A percentile compares a stretch with the other conserved stretches of the same genome.
These are phyloP conservation scores for Phytophthora niederhauseri DNA, from an alignment of 352 stramenopile genomes.

Conservation along the genomic window DNA sequence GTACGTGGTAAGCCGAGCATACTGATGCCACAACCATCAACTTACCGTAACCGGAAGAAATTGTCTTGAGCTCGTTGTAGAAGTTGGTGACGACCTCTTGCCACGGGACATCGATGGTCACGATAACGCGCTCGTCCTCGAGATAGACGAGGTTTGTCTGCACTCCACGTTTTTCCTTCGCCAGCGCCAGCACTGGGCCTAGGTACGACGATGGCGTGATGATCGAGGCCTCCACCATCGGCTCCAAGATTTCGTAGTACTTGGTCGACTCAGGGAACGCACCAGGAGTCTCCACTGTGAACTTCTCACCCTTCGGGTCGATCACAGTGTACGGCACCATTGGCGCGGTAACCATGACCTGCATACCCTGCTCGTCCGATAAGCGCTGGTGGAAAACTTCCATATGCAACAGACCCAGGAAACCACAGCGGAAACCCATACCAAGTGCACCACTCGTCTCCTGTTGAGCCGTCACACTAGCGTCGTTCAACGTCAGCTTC, in stretches of 20 bases:
- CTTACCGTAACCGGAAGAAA: conserved; percentile 94
- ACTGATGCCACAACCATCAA: background rate
- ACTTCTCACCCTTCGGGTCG: conserved; percentile 47
- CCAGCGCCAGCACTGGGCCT: conserved; percentile 94
- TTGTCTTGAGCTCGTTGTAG: conserved; percentile 98
- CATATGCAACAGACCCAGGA: conserved; percentile 98
- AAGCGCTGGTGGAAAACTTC: conserved; percentile 99
- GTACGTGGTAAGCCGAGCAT: background rate
- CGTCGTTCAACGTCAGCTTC: conserved; percentile 98
- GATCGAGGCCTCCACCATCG: conserved; percentile 97
- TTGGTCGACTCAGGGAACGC: conserved; percentile 86
- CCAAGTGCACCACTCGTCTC: conserved; percentile 95
- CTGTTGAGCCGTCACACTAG: conserved; percentile 95
- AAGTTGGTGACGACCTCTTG: conserved; percentile 99
- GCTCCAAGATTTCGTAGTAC: conserved; percentile 93
- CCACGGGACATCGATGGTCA: conserved; percentile 97
- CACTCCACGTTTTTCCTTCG: conserved; percentile 91
- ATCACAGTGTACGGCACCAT: conserved; percentile 98
- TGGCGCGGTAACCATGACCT: conserved; percentile 98
- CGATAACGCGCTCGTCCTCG: conserved; percentile 94
- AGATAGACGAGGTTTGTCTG: conserved; percentile 95
- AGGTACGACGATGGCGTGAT: conserved; percentile 96
- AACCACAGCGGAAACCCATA: conserved; percentile 97
- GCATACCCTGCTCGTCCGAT: conserved; percentile 97
- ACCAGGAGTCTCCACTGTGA: conserved; percentile 74